Percentiles rank a stretch among this genome's conserved stretches.
Conservation (phyloP, 495 filamentous ascomycete species). For the Pyrenula massariospora region DNA sequence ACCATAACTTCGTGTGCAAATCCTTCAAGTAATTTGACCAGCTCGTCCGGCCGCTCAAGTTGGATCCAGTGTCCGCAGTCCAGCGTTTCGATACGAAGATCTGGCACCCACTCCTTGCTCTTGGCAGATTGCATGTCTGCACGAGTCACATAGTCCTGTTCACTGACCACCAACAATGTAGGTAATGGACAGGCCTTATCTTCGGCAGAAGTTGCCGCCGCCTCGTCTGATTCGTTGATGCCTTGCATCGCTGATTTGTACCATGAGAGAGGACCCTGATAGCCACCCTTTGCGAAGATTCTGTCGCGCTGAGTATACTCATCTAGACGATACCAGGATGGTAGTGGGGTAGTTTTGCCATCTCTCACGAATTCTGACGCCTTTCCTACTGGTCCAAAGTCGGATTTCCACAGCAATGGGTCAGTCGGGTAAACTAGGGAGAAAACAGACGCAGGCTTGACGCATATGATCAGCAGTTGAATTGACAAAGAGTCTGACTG, state of each 20-base stretch:
- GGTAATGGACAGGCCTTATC: background rate
- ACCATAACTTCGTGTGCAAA: conserved; percentile 4
- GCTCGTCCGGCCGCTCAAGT: conserved; percentile 14
- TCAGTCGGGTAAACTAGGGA: background rate
- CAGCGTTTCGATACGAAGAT: conserved; percentile 5
- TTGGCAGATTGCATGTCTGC: conserved; percentile 1
- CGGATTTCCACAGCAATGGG: background rate
- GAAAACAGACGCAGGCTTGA: background rate
- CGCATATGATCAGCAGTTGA: background rate
- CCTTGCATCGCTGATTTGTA: conserved; percentile 8
- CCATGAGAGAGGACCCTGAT: conserved; percentile 4
- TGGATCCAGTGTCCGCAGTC: conserved; percentile 9
- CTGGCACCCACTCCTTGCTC: conserved; percentile 3
- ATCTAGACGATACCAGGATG: background rate
- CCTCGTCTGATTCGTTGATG: conserved; percentile 5
- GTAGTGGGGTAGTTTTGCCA: background rate
- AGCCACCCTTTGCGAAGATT: conserved; percentile 8
- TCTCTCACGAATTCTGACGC: background rate
- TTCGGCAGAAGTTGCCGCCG: background rate
- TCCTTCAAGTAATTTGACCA: conserved; percentile 19
- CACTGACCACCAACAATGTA: background rate
- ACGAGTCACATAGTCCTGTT: background rate
- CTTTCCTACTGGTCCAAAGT: background rate
- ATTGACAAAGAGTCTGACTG: background rate
- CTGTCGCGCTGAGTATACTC: background rate